Base-by-base conservation (phyloP, 2,329 filamentous ascomycete species). In the Neocucurbitaria cava region DNA sequence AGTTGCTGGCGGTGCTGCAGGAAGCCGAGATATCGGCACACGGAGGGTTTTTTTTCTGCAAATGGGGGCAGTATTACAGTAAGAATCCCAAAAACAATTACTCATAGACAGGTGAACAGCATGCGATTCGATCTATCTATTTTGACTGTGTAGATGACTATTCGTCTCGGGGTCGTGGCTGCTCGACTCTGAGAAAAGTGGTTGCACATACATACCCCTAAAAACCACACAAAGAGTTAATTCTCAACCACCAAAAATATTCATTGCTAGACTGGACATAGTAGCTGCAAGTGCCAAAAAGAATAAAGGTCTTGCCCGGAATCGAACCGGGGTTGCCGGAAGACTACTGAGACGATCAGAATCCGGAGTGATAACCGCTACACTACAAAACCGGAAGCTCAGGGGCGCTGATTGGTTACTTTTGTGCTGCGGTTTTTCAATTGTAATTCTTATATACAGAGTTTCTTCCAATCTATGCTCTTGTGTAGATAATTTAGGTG, bases 281-380 rank as follows among this genome's bases (percentile, higher is more conserved):
- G 20, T 13, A 4, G 31, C 8, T 5, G 9, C 31, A 33, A 15
- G 24, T 15, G 23, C 18, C 39, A 43, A 50, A 50, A 44, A 38
- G 20, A 44, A 28, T 15, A 28, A 15, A 50, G 47, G 47, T 50
- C 47, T 50, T 50, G 47, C 47, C 47, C 39, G 39, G 39, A 50
- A 26, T 50, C 47, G 47, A 50, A 50, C 47, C 39, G 39, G 47
- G 47, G 47, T 50, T 38, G 23, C 47, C 39, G 33, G 47, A 50
- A 50, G 17, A 15, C 31, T 33, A n/a, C 47, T 43, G 47, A 50
- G n/a, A 11, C 4, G 10, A 35, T 50, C 47, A 50, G 47, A 50
- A 50, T 50, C 47, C 33, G 47, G 30, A 50, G 47, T 50, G 47
- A 50, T 50, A 38, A 50, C 46, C 45, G 33, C 45, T 49, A 50